Evolutionary conservation across 805 yeast genomes (phyloP).

Genomic region (Spathaspora passalidarum): DNA sequence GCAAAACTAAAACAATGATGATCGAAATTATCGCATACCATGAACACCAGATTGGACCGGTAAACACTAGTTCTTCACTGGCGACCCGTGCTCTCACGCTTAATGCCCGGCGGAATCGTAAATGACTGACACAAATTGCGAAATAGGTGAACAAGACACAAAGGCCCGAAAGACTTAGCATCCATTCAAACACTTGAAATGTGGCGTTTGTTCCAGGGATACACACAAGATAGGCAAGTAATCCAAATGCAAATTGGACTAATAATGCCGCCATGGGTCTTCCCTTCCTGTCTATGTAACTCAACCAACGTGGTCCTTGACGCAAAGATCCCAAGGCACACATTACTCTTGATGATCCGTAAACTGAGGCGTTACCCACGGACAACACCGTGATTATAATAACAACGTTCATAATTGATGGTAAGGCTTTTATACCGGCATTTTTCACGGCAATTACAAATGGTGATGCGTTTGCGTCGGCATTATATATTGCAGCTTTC

Average conservation of each 20-base stretch:
- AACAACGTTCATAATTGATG: conserved; percentile 31
- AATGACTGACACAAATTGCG: conserved; percentile 28
- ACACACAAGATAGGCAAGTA: conserved; percentile 26
- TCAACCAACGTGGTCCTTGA: conserved; percentile 27
- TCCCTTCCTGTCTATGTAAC: conserved; percentile 28
- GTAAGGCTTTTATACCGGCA: conserved; percentile 28
- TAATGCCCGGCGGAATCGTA: conserved; percentile 28
- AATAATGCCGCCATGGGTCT: conserved; percentile 27
- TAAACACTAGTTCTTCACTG: conserved; percentile 28
- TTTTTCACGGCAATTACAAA: conserved; percentile 36
- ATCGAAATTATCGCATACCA: conserved; percentile 29
- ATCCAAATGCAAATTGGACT: conserved; percentile 25
- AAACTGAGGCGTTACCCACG: conserved; percentile 35
- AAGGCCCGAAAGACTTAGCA: conserved; percentile 27
- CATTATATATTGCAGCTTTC: conserved; percentile 2
- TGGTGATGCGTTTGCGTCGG: conserved; percentile 28
- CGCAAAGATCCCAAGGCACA: conserved; percentile 30
- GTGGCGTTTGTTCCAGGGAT: conserved; percentile 21
- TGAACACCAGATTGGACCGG: conserved; percentile 30
- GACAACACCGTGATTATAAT: conserved; percentile 31
- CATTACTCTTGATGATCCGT: conserved; percentile 30
- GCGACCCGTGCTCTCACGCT: conserved; percentile 18
- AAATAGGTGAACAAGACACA: conserved; percentile 28
- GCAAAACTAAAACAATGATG: conserved; percentile 26
- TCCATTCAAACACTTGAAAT: conserved; percentile 28